phyloP scores from a whole-genome alignment of 768 basidiomycete genomes.

The Boletus fagicola region DNA sequence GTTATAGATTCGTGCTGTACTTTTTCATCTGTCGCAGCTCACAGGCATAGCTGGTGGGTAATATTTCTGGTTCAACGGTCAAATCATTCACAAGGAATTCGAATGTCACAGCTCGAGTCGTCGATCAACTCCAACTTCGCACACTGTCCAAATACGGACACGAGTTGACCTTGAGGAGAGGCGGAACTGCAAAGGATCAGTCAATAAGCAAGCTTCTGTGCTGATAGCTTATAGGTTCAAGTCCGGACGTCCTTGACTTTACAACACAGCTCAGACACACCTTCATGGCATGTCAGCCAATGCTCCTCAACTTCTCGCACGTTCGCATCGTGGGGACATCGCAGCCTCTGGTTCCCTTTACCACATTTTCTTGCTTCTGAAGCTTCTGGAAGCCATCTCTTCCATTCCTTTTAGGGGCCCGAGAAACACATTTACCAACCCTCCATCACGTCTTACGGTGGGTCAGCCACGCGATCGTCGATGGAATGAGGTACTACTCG shows the following conservation, averaged over 20 bases:
- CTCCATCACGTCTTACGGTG: not conserved
- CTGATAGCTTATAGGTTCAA: not conserved
- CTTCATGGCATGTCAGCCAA: not conserved
- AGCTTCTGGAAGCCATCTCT: conserved; percentile 1
- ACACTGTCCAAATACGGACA: not conserved
- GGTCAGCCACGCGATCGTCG: conserved; percentile 7
- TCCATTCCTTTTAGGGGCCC: conserved; percentile 2
- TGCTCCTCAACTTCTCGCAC: conserved; percentile 1
- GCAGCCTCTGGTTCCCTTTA: not conserved
- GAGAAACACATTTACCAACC: not conserved
- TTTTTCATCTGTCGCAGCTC: not conserved
- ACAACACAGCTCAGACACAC: not conserved
- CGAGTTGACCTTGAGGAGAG: not conserved
- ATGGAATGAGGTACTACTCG: not conserved
- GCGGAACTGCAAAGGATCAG: not conserved
- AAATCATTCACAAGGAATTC: not conserved
- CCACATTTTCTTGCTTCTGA: conserved; percentile 1
- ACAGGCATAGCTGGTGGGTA: not conserved
- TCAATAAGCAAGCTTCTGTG: not conserved
- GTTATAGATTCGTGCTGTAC: not conserved
- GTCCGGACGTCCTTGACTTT: not conserved
- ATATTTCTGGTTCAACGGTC: not conserved
- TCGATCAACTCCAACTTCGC: not conserved
- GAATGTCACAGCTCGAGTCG: not conserved
- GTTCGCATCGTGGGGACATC: not conserved